Evolutionary conservation across 257 asterid genomes (phyloP).

Genomic region (Ballota nigra): DNA sequence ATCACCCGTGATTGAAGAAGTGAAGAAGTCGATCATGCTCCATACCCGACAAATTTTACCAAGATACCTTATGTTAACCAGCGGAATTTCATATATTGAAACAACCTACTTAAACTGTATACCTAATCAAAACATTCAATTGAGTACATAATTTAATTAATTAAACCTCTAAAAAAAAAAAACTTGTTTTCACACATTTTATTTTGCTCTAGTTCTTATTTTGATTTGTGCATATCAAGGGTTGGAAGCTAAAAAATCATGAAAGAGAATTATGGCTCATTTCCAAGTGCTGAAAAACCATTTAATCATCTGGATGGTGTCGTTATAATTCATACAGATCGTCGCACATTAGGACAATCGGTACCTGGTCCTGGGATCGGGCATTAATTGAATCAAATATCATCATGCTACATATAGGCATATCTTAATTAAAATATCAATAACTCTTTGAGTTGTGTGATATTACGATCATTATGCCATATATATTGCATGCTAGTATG

Average conservation of each 20-base stretch:
- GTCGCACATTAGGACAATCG: constrained; percentile 15
- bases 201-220: neutral
- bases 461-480: too few relatives aligned
- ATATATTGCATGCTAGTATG: too few relatives aligned
- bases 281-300: neutral
- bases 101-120: neutral
- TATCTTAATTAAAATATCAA: too few relatives aligned
- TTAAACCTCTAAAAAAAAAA: too few relatives aligned
- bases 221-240: neutral
- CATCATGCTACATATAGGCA: too few relatives aligned
- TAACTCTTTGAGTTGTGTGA: too few relatives aligned
- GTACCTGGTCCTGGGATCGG: constrained; percentile 34
- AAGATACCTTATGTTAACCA: neutral
- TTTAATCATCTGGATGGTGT: too few relatives aligned
- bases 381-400: neutral
- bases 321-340: neutral
- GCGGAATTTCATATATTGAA: neutral
- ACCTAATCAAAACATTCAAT: neutral
- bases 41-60: too few relatives aligned
- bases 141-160: too few relatives aligned
- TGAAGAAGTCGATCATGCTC: too few relatives aligned
- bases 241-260: constrained; percentile 20
- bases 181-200: neutral
- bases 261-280: neutral
- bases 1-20: too few relatives aligned